phyloP scores from a whole-genome alignment of 345 rosid species.

The Salix arbutifolia region DNA sequence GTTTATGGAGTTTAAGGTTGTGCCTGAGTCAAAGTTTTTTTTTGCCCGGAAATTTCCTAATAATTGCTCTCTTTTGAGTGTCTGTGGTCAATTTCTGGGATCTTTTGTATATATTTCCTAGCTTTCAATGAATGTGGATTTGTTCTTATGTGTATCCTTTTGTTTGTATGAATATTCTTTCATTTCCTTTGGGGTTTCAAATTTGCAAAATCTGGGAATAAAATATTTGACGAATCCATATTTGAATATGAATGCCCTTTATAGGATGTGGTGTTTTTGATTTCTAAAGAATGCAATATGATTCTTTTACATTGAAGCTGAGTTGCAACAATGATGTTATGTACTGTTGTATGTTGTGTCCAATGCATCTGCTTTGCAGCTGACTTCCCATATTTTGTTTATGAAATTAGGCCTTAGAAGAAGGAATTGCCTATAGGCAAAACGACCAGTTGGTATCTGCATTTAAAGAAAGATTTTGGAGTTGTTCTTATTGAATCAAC shows the following conservation, averaged over 20 bases:
- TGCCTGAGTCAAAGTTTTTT: not conserved
- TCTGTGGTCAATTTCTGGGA: not conserved
- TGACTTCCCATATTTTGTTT: conserved; percentile 1
- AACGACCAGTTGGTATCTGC: not conserved
- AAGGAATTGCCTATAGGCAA: conserved; percentile 11
- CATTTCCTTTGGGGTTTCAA: not conserved
- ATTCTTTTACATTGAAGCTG: not conserved
- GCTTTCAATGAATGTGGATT: conserved; percentile 13
- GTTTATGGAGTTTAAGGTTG: not conserved
- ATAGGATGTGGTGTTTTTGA: conserved; percentile 8
- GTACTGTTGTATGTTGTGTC: conserved; percentile 9
- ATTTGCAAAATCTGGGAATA: conserved; percentile 5
- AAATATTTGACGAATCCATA: conserved; percentile 4
- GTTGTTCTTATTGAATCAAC: conserved; percentile 7
- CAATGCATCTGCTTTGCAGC: conserved; percentile 7
- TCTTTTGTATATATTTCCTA: not conserved
- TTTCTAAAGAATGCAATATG: not conserved
- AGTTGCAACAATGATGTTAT: not conserved
- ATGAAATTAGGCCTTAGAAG: conserved; percentile 26
- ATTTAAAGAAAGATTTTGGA: conserved; percentile 15
- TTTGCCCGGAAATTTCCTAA: conserved; percentile 12
- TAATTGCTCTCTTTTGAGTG: not conserved
- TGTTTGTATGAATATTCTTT: not conserved
- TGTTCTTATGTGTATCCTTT: not conserved
- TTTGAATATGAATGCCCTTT: conserved; percentile 6